These are phyloP conservation scores for Vaccinium myrtillus DNA, from an alignment of 148 eudicot species.

Conservation along the genomic window DNA sequence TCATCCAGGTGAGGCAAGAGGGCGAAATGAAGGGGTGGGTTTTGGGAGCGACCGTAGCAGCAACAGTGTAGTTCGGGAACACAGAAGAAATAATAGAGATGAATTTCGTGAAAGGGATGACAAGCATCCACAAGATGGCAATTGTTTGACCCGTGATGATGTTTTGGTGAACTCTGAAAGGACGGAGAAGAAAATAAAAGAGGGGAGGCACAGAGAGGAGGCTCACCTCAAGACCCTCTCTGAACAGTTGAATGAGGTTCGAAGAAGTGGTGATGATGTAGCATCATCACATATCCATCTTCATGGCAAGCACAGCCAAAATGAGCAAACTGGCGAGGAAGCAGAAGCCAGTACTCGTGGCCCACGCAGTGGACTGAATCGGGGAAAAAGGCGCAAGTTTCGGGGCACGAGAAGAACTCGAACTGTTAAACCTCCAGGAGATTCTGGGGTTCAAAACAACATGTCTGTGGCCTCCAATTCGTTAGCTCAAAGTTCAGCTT, in stretches of 20 bases:
- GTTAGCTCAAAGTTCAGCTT: conserved; percentile 51
- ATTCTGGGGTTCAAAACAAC: conserved; percentile 48
- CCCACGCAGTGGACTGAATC: conserved; percentile 44
- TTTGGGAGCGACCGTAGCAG: conserved; percentile 47
- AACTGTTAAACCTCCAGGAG: conserved; percentile 41
- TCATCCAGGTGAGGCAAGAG: conserved; percentile 25
- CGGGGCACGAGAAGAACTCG: conserved; percentile 61
- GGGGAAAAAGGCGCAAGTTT: conserved; percentile 69
- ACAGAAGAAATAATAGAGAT: conserved; percentile 42
- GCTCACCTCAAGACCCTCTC: conserved; percentile 47
- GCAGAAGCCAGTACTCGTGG: conserved; percentile 47
- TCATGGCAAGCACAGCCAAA: conserved; percentile 30
- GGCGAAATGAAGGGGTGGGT: conserved; percentile 27
- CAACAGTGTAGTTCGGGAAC: conserved; percentile 34
- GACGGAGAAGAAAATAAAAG: conserved; percentile 36
- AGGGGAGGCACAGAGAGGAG: conserved; percentile 41
- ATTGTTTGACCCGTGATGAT: conserved; percentile 27
- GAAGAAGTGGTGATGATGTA: conserved; percentile 53
- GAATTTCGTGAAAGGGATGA: conserved; percentile 37
- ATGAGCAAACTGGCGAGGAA: conserved; percentile 35
- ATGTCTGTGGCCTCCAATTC: conserved; percentile 87
- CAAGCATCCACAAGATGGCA: conserved; percentile 33
- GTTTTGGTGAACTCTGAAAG: conserved; percentile 39
- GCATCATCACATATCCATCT: conserved; percentile 50
- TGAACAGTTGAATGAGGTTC: conserved; percentile 59